Percentiles rank a stretch among this genome's conserved stretches.
These are phyloP conservation scores for Tylopilus rubrobrunneus DNA, from an alignment of 768 basidiomycete genomes.

Conservation along the genomic window DNA sequence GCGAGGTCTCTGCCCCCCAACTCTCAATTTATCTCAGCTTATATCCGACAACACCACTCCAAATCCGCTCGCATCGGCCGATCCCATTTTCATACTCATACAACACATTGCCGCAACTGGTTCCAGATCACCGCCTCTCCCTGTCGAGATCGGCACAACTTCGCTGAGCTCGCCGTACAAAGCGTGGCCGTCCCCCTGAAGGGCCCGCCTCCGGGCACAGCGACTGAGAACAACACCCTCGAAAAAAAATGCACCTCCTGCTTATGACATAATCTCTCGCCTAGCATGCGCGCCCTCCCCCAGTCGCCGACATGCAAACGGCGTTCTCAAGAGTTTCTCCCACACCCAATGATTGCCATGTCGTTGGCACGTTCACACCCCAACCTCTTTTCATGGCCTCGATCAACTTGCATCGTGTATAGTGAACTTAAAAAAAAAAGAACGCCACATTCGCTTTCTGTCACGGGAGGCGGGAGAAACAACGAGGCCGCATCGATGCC, in stretches of 20 bases:
- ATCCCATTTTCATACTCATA: slow-evolving; percentile 11
- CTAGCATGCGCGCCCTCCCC: slow-evolving; percentile 1
- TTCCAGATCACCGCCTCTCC: slow-evolving; percentile 7
- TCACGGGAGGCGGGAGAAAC: not conserved
- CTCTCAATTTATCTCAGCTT: slow-evolving; percentile 10
- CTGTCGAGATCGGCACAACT: slow-evolving; percentile 3
- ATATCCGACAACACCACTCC: slow-evolving; percentile 21
- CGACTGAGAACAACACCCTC: not conserved
- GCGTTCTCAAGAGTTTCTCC: slow-evolving; percentile 24
- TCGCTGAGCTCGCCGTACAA: slow-evolving; percentile 9
- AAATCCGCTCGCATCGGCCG: slow-evolving; percentile 14
- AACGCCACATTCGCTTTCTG: slow-evolving; percentile 2
- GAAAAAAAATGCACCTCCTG: slow-evolving; percentile 1
- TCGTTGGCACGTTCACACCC: slow-evolving; percentile 30
- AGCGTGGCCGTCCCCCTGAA: not conserved
- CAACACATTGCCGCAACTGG: slow-evolving; percentile 1
- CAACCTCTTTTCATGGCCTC: slow-evolving; percentile 21
- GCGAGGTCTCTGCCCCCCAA: slow-evolving; percentile 8
- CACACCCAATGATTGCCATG: slow-evolving; percentile 22
- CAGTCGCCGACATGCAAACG: slow-evolving; percentile 25
- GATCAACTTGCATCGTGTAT: slow-evolving; percentile 13
- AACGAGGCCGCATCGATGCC: not conserved
- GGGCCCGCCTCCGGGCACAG: not conserved
- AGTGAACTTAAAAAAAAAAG: slow-evolving; percentile 25
- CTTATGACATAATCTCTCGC: slow-evolving; percentile 27